phyloP scores from a whole-genome alignment of 257 asterid species.

The Lycium barbarum region DNA sequence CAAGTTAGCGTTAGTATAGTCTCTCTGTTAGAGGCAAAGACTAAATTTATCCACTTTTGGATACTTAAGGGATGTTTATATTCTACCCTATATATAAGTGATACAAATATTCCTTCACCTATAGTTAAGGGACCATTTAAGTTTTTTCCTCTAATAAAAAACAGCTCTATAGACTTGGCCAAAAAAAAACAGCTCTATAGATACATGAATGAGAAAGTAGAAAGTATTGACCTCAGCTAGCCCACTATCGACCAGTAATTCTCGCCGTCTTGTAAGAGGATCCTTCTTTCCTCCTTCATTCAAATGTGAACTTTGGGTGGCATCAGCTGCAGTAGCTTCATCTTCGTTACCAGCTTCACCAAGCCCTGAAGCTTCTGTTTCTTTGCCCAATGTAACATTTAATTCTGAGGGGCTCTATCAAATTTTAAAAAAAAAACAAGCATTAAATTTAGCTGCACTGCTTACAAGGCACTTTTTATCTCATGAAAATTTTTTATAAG shows the following conservation, averaged over 20 bases:
- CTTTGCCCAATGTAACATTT: neutral
- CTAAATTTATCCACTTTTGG: no score
- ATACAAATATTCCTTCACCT: no score
- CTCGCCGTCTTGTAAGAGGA: slow-evolving; percentile 77
- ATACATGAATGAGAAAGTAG: slow-evolving; percentile 21
- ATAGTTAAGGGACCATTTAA: no score
- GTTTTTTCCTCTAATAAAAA: no score
- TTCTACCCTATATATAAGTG: no score
- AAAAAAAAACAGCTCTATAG: neutral
- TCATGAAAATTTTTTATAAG: neutral
- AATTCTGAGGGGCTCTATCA: slow-evolving; percentile 48
- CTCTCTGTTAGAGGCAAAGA: no score
- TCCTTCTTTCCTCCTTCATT: slow-evolving; percentile 85
- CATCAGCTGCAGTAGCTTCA: slow-evolving; percentile 31
- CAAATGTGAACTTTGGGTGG: slow-evolving; percentile 34
- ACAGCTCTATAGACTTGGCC: neutral
- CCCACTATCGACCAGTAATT: slow-evolving; percentile 80
- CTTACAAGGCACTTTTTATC: neutral
- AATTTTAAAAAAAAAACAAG: neutral
- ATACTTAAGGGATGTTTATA: no score
- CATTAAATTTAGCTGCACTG: neutral
- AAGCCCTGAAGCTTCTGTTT: slow-evolving; percentile 34
- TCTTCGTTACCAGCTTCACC: slow-evolving; percentile 53
- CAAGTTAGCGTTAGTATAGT: no score
- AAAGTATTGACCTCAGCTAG: slow-evolving; percentile 79